A percentile compares a stretch with the other conserved stretches of the same genome.
Conservation (phyloP, 768 basidiomycete species). For the Tylopilus felleus region DNA sequence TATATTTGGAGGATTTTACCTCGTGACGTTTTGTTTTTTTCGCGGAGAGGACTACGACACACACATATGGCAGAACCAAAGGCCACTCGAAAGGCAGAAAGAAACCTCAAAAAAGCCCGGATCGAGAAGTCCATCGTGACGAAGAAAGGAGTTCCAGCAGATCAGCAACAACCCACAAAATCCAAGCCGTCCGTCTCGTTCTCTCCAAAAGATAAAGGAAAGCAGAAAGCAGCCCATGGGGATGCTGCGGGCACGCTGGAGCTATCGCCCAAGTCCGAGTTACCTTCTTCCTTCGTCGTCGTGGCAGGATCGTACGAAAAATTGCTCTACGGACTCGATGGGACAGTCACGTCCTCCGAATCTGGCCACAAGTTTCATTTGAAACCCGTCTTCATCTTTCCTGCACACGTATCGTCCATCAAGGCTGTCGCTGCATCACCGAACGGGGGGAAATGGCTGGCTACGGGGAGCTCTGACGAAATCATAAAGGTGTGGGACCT, state of each 20-base stretch:
- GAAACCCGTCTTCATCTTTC: constrained; percentile 91
- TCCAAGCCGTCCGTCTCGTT: constrained; percentile 2
- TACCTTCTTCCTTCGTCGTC: constrained; percentile 73
- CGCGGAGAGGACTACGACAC: background rate
- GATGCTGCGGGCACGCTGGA: background rate
- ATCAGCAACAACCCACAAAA: background rate
- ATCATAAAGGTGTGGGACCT: constrained; percentile 97
- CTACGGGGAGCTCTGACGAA: constrained; percentile 94
- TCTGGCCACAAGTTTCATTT: constrained; percentile 40
- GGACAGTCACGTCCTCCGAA: constrained; percentile 40
- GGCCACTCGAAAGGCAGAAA: constrained; percentile 19
- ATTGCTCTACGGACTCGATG: constrained; percentile 86
- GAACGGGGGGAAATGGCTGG: constrained; percentile 91
- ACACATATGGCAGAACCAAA: constrained; percentile 21
- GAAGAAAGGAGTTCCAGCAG: background rate
- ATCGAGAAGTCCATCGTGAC: constrained; percentile 14
- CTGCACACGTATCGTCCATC: constrained; percentile 92
- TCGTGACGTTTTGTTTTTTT: background rate
- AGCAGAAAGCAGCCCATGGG: constrained; percentile 11
- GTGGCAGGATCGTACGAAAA: constrained; percentile 96
- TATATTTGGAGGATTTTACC: background rate
- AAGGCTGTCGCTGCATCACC: constrained; percentile 89
- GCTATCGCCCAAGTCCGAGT: constrained; percentile 10
- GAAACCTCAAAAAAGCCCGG: constrained; percentile 23
- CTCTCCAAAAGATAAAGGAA: constrained; percentile 32